Evolutionary conservation across 495 filamentous ascomycete species (phyloP).

Genomic region (Penicillium cataractarum): DNA sequence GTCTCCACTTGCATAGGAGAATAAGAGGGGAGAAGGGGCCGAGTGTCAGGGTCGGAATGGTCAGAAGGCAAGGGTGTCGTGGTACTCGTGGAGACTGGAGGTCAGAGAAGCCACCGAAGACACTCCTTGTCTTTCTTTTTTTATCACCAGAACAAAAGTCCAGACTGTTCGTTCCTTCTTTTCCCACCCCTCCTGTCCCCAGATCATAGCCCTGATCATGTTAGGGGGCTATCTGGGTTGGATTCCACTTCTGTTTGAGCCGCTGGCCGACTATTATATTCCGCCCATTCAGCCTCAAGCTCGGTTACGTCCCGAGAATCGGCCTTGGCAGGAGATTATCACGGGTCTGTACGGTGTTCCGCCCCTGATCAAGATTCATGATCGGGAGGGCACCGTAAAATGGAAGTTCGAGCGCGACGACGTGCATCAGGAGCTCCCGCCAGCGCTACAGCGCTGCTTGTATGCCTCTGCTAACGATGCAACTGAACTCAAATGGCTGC

Average conservation of each 20-base stretch:
- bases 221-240: slow-evolving; percentile 21
- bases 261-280: slow-evolving; percentile 21
- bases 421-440: slow-evolving; percentile 27
- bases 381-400: slow-evolving; percentile 26
- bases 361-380: slow-evolving; percentile 30
- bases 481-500: slow-evolving; percentile 36
- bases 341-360: slow-evolving; percentile 33
- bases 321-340: slow-evolving; percentile 33
- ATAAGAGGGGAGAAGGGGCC: neutral
- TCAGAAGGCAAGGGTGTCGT: neutral
- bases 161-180: neutral
- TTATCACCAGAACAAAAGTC: neutral
- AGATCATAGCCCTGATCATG: slow-evolving; percentile 18
- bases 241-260: slow-evolving; percentile 25
- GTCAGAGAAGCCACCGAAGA: neutral
- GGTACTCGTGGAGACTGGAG: neutral
- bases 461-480: slow-evolving; percentile 32
- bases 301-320: slow-evolving; percentile 23
- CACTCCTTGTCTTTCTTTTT: neutral
- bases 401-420: slow-evolving; percentile 33
- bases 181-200: neutral
- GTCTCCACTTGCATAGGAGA: slow-evolving; percentile 1
- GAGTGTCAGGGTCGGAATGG: neutral
- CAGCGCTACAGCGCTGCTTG: slow-evolving; percentile 22
- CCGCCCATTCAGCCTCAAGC: slow-evolving; percentile 28